Conservation (phyloP, 176 grass and related monocot species). For the Secale cereale region DNA sequence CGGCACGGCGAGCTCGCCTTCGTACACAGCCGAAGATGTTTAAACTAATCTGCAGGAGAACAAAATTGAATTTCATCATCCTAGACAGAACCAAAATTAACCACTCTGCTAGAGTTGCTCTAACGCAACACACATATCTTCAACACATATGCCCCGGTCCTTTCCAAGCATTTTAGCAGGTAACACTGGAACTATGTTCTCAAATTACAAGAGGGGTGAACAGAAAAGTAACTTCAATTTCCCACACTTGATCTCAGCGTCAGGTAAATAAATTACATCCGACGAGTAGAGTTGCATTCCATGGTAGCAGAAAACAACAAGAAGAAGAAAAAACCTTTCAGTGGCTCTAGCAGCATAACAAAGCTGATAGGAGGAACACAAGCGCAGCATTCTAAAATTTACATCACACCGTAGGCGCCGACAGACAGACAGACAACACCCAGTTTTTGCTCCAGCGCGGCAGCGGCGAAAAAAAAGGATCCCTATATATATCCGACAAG, state of each 20-base stretch:
- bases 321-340: background rate
- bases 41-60: no score
- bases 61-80: no score
- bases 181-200: background rate
- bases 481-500: slow-evolving; percentile 29
- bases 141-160: no score
- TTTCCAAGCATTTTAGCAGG: background rate
- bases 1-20: no score
- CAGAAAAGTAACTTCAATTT: background rate
- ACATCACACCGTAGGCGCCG: slow-evolving; percentile 19
- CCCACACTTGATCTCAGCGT: background rate
- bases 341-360: slow-evolving; percentile 1
- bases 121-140: no score
- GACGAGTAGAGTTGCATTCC: background rate
- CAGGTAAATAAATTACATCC: background rate
- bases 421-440: background rate
- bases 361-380: slow-evolving; percentile 11
- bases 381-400: slow-evolving; percentile 29
- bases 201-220: background rate
- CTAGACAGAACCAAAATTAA: no score
- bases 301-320: slow-evolving; percentile 1
- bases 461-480: slow-evolving; percentile 31
- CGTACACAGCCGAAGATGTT: no score
- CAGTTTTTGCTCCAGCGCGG: background rate
- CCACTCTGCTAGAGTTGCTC: no score